phyloP scores from a whole-genome alignment of 2,329 filamentous ascomycete genomes.

The Phaeoacremonium minimum region DNA sequence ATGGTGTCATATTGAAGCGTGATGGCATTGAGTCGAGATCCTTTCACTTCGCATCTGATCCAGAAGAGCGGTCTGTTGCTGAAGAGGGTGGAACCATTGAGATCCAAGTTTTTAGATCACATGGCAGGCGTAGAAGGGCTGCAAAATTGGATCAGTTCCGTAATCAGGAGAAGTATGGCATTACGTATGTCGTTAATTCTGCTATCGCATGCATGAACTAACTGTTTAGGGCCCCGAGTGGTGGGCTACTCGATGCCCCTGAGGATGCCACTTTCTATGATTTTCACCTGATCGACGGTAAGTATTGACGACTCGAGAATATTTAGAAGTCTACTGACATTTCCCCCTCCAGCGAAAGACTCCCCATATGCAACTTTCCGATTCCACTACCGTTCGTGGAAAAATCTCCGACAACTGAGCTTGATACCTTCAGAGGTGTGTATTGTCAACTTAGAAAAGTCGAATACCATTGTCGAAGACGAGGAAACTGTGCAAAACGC shows the following conservation, averaged over 20 bases:
- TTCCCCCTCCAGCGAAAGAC: too few species aligned
- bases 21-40: constrained; percentile 43
- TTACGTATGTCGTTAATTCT: constrained; percentile 37
- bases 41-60: constrained; percentile 42
- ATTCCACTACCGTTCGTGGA: constrained; percentile 53
- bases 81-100: constrained; percentile 54
- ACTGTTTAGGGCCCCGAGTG: constrained; percentile 40
- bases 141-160: constrained; percentile 38
- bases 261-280: constrained; percentile 47
- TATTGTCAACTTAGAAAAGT: too few species aligned
- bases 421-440: constrained; percentile 34
- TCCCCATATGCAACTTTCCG: constrained; percentile 48
- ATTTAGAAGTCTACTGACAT: too few species aligned
- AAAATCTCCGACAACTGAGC: constrained; percentile 41
- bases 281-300: constrained; percentile 46
- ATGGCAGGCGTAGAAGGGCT: constrained; percentile 35
- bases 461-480: too few species aligned
- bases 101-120: constrained; percentile 48
- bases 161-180: constrained; percentile 44
- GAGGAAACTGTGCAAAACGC: too few species aligned
- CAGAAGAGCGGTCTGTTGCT: constrained; percentile 31
- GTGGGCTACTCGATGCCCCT: constrained; percentile 47
- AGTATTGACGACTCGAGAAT: too few species aligned
- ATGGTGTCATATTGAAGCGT: constrained; percentile 23
- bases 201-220: constrained; percentile 1